Base-by-base conservation (phyloP, 2,329 filamentous ascomycete genomes). In the Botrytis porri region DNA sequence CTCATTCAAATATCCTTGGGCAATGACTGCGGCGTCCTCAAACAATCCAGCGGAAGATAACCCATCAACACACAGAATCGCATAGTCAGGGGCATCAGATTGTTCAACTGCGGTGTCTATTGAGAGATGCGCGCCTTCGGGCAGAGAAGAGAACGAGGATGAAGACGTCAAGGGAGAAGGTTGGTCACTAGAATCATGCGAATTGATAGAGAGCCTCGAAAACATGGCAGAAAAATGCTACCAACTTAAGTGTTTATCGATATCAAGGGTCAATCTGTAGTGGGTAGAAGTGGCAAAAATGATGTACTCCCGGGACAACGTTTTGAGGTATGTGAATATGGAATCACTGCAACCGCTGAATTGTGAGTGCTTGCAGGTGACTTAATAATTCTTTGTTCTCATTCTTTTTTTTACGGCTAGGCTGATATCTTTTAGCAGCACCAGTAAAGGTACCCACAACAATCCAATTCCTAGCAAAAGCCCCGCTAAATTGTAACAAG, bases 1-100 rank as follows among this genome's bases (percentile, higher is more conserved):
- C 48, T 69, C 65, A n/a, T 57, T n/a, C 37, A 69, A 32, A 69
- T 69, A 69, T 20, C 65, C 65, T 12, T 69, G 48, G 35, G 65
- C 48, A 69, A 69, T 57, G 18, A 57, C 18, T 25, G 65, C 65
- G 18, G 65, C 65, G 20, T 69, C 65, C 48, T 69, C 65, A 41
- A 69, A 69, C 8, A 57, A 57, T 43, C 37, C 37, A 41, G 48
- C 65, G n/a, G 65, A 69, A 32, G 48, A 69, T 10, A 69, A 69
- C 8, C 65, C 65, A 41, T 57, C 20, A 22, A 69, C 48, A 25
- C 65, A 69, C 22, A 37, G n/a, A 32, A 69, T 57, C 10, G 65
- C 65, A 41, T 69, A 57, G 22, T 57, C 48, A 29, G 65, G 65
- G 54, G 65, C 18, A 29, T 69, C 65, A 10, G 35, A 32, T 69